Percentiles rank a stretch among this genome's conserved stretches.
phyloP scores from a whole-genome alignment of 345 rosid species.

The Gossypium rotundifolium region DNA sequence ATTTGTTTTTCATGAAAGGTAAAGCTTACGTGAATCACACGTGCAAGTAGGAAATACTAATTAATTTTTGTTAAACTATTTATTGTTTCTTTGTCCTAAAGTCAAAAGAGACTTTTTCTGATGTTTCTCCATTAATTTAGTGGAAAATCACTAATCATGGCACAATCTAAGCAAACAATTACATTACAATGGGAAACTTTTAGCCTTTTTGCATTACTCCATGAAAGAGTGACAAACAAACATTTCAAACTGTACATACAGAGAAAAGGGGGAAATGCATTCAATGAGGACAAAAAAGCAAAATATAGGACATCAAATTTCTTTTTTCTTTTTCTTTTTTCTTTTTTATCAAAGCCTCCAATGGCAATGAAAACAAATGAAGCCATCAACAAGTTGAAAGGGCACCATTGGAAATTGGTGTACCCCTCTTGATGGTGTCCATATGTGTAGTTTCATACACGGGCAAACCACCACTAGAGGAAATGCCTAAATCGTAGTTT shows the following conservation, averaged over 20 bases:
- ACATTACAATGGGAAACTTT: background rate
- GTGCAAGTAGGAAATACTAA: slow-evolving; percentile 5
- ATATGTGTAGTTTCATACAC: slow-evolving; percentile 84
- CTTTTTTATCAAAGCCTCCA: slow-evolving; percentile 4
- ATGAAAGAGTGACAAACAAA: slow-evolving; percentile 17
- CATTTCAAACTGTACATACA: slow-evolving; percentile 29
- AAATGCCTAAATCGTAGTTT: slow-evolving; percentile 59
- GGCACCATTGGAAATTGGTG: slow-evolving; percentile 47
- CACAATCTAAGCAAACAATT: slow-evolving; percentile 13
- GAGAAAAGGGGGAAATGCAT: background rate
- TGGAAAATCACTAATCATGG: slow-evolving; percentile 14
- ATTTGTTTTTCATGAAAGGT: background rate
- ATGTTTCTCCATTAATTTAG: slow-evolving; percentile 11
- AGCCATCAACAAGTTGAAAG: slow-evolving; percentile 4
- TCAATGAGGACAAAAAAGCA: slow-evolving; percentile 1
- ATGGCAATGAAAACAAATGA: slow-evolving; percentile 11
- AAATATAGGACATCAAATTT: slow-evolving; percentile 16
- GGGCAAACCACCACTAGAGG: slow-evolving; percentile 75
- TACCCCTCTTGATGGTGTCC: slow-evolving; percentile 61
- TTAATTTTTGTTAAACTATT: slow-evolving; percentile 3
- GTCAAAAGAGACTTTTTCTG: slow-evolving; percentile 4
- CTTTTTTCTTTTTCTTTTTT: background rate
- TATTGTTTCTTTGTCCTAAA: slow-evolving; percentile 1
- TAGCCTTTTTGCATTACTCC: slow-evolving; percentile 8
- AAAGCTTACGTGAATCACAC: slow-evolving; percentile 5